A percentile compares a stretch with the other conserved stretches of the same genome.
Conservation (phyloP, 306 rosid species). For the Cucumis cinereus region DNA sequence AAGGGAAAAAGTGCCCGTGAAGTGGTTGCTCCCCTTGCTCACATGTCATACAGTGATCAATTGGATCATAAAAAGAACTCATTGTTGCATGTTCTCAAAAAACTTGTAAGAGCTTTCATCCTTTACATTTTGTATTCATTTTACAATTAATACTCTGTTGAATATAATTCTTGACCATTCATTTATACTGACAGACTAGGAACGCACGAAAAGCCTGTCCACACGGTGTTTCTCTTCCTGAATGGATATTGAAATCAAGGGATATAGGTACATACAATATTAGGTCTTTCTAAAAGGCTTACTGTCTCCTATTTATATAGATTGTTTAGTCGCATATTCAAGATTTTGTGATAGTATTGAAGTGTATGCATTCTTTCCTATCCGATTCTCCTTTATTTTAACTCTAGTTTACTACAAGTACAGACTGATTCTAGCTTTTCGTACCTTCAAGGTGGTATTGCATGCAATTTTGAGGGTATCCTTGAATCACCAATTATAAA, state of each 20-base stretch:
- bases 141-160: not conserved
- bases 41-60: constrained; percentile 74
- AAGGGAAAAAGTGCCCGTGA: constrained; percentile 48
- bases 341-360: not conserved
- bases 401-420: not conserved
- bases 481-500: constrained; percentile 72
- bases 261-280: constrained; percentile 49
- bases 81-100: constrained; percentile 62
- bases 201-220: constrained; percentile 94
- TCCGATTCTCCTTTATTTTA: not conserved
- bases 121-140: not conserved
- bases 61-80: constrained; percentile 74
- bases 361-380: not conserved
- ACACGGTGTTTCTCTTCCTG: constrained; percentile 59
- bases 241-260: constrained; percentile 75
- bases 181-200: constrained; percentile 45
- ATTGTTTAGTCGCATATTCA: not conserved
- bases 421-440: constrained; percentile 9
- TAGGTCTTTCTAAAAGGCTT: not conserved
- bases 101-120: constrained; percentile 48
- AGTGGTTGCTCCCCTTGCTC: constrained; percentile 81
- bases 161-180: constrained; percentile 5
- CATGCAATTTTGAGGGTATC: constrained; percentile 76
- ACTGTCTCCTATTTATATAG: not conserved
- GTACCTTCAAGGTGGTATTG: constrained; percentile 64